Base-by-base conservation (phyloP, 441 rosid species). In the Adansonia madagascariensis region DNA sequence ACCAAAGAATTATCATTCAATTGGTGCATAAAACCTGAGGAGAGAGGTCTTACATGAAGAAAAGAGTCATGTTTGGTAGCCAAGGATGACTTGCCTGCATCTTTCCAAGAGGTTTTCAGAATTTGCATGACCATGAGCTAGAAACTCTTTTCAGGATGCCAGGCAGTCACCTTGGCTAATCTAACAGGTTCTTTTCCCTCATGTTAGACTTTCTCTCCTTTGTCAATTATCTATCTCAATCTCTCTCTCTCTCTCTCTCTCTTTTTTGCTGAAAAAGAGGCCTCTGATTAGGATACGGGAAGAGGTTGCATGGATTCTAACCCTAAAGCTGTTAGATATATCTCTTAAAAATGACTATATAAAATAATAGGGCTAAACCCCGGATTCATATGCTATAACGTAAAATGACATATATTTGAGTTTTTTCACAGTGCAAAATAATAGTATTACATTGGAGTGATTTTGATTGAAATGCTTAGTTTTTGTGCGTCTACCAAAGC, bases 31-130 rank as follows among this genome's bases (percentile, higher is more conserved):
- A 9, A 41, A 39, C 4, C 18, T 49, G 6, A 8, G 76, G 52
- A 18, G 56, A 57, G 67, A 43, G 35, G 76, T 24, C 67, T 73
- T 73, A 57, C 67, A 56, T 73, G 76, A 59, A 18, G 76, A 39
- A 59, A 59, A 73, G 67, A 73, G 55, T 59, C 64, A 53, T 57
- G 76, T 59, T 41, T 73, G 76, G 35, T 73, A 73, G 76, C 76
- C 76, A 73, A 73, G 76, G 66, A 74, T 74, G 76, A 74, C 76
- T 74, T 74, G 76, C 76, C 76, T 57, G 67, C 76, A 74, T 35
- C 68, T 8, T 20, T 57, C 43, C 15, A 44, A 59, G 55, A 60
- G 55, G 8, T 74, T 74, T 24, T 24, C 68, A 43, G 0, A 18
- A 0, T 57, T 4, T 57, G 63, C 11, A 39, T n/a, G 8, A 43